Evolutionary conservation across 257 asterid genomes (phyloP).

Genomic region (Penstemon eatonii): DNA sequence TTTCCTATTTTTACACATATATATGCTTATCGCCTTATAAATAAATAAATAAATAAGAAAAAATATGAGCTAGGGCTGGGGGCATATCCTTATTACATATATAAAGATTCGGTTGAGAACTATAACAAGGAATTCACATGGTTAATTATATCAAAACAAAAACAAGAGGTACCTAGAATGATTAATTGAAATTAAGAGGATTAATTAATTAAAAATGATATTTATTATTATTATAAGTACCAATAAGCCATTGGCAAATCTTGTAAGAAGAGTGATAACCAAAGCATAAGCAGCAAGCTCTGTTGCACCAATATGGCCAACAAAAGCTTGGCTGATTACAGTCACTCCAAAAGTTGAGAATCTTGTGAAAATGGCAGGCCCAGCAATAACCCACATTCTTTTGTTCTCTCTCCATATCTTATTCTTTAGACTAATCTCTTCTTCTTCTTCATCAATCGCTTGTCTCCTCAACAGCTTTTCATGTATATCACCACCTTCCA

Average conservation of each 20-base stretch:
- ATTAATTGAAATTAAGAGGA: background rate
- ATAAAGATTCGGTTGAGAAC: too few species aligned
- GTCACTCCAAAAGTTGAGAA: conserved; percentile 45
- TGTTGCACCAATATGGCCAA: conserved; percentile 64
- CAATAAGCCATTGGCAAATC: conserved; percentile 57
- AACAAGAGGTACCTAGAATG: background rate
- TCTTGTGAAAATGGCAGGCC: conserved; percentile 62
- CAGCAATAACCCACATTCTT: conserved; percentile 69
- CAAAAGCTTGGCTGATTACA: conserved; percentile 66
- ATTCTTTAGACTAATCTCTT: conserved; percentile 25
- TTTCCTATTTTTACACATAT: background rate
- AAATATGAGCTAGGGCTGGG: background rate
- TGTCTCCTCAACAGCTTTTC: conserved; percentile 27
- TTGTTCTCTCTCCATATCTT: conserved; percentile 52
- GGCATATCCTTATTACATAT: background rate
- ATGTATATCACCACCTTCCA: conserved; percentile 31
- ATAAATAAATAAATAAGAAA: background rate
- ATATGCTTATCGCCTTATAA: background rate
- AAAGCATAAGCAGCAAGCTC: conserved; percentile 68
- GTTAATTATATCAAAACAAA: too few species aligned
- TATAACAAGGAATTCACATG: too few species aligned
- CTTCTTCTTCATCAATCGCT: background rate
- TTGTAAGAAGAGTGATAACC: conserved; percentile 48
- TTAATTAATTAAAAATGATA: background rate
- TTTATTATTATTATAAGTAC: conserved; percentile 28